Percentiles rank a stretch among this genome's conserved stretches.
Conservation (phyloP, 257 asterid genomes). For the Solanum peruvianum region DNA sequence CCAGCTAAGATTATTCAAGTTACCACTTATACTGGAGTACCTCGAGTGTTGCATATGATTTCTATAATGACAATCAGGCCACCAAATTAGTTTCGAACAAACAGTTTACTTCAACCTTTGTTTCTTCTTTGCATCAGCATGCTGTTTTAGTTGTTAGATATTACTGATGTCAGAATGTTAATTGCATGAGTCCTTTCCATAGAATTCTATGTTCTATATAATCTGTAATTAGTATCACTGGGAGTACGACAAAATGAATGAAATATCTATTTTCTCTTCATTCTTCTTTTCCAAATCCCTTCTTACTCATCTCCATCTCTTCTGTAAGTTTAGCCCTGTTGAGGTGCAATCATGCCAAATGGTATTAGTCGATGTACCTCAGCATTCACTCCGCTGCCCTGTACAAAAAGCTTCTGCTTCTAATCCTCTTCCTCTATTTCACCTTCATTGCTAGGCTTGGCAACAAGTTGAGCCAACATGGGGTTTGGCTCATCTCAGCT, state of each 20-base stretch:
- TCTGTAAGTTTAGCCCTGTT: background rate
- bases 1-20: background rate
- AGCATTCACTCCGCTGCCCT: background rate
- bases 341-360: background rate
- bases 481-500: background rate
- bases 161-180: background rate
- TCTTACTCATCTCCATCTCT: background rate
- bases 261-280: background rate
- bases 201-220: background rate
- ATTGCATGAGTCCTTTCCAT: background rate
- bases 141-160: background rate
- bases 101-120: background rate
- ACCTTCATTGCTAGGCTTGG: background rate
- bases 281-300: background rate
- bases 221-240: background rate
- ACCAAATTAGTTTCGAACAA: background rate
- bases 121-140: background rate
- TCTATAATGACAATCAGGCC: background rate
- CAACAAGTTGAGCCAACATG: background rate
- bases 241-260: background rate
- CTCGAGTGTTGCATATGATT: background rate
- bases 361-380: background rate
- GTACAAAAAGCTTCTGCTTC: constrained; percentile 3
- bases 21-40: background rate
- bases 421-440: background rate